Evolutionary conservation across 116 monocot genomes (phyloP).

Genomic region (Trichopus zeylanicus): DNA sequence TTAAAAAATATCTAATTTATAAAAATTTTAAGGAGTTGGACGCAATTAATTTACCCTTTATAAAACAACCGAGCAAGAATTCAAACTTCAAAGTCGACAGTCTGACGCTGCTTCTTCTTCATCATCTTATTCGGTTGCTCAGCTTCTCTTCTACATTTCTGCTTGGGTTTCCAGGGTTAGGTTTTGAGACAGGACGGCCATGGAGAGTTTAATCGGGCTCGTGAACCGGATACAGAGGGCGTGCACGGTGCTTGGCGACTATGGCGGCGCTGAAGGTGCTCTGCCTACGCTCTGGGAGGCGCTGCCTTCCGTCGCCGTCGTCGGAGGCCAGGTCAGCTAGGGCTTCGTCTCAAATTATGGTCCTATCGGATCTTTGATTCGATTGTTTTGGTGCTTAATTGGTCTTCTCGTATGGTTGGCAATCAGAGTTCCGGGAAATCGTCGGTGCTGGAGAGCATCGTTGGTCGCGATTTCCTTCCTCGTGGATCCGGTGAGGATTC

Average conservation of each 20-base stretch:
- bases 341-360: background rate
- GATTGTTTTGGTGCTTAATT: too few relatives aligned
- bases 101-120: background rate
- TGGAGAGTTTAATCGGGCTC: constrained; percentile 93
- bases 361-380: too few relatives aligned
- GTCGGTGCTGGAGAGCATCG: constrained; percentile 88
- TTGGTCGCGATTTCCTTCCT: constrained; percentile 92
- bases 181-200: constrained; percentile 11
- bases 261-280: constrained; percentile 48
- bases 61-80: too few relatives aligned
- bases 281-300: constrained; percentile 62
- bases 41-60: too few relatives aligned
- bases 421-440: constrained; percentile 93
- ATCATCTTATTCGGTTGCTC: too few relatives aligned
- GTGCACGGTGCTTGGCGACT: constrained; percentile 86
- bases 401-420: background rate
- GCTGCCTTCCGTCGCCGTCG: constrained; percentile 66
- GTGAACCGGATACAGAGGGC: constrained; percentile 92
- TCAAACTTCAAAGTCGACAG: too few relatives aligned
- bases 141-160: too few relatives aligned
- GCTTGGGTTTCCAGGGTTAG: background rate
- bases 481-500: constrained; percentile 39
- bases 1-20: too few relatives aligned
- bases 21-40: too few relatives aligned
- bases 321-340: constrained; percentile 48